Conservation (phyloP, 352 stramenopile genomes). For the Globisporangium paroecandrum region DNA sequence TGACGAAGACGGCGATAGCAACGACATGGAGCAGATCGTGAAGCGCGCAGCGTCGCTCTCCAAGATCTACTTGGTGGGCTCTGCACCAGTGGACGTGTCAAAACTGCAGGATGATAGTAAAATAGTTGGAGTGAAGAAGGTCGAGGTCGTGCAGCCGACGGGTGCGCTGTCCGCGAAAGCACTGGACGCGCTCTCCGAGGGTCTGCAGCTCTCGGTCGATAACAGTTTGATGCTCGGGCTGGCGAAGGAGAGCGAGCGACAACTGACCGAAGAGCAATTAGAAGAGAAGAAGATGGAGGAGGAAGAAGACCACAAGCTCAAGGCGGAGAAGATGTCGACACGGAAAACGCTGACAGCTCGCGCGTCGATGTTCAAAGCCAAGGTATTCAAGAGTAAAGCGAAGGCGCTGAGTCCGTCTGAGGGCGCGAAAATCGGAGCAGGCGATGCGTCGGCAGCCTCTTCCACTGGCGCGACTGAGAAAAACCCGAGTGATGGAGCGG, state of each 20-base stretch:
- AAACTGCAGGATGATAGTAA: constrained; percentile 78
- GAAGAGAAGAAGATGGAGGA: constrained; percentile 88
- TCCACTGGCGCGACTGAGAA: constrained; percentile 13
- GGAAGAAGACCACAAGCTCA: constrained; percentile 81
- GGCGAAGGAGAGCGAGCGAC: constrained; percentile 21
- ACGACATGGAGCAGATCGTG: constrained; percentile 48
- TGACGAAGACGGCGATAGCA: constrained; percentile 18
- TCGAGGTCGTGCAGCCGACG: constrained; percentile 67
- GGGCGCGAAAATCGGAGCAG: not conserved
- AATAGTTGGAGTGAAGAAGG: constrained; percentile 72
- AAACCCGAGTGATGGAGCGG: constrained; percentile 15
- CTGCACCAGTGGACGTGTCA: constrained; percentile 74
- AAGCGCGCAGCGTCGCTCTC: constrained; percentile 70
- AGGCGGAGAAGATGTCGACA: constrained; percentile 66
- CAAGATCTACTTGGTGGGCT: constrained; percentile 84
- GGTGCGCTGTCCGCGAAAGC: constrained; percentile 70
- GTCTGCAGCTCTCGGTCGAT: constrained; percentile 71
- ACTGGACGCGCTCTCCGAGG: constrained; percentile 75
- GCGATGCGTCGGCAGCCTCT: not conserved
- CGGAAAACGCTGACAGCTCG: constrained; percentile 56
- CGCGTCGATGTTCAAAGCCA: constrained; percentile 74
- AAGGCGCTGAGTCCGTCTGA: constrained; percentile 13
- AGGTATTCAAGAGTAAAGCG: constrained; percentile 60
- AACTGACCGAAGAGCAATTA: constrained; percentile 72
- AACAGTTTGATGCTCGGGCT: constrained; percentile 33